A percentile compares a stretch with the other conserved stretches of the same genome.
phyloP scores from a whole-genome alignment of 345 rosid species.

The Hypericum perforatum region DNA sequence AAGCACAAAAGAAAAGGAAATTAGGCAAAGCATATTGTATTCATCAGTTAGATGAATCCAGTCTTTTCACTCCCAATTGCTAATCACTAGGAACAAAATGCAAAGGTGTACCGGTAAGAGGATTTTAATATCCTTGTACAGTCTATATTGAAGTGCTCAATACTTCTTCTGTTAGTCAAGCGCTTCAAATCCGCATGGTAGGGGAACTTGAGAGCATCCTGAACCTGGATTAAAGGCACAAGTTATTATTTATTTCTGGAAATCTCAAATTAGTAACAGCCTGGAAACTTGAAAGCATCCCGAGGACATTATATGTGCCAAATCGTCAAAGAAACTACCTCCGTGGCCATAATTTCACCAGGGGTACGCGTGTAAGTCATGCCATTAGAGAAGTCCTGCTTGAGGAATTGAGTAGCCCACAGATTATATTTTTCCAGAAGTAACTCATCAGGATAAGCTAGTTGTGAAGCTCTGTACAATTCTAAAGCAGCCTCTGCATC shows the following conservation, averaged over 20 bases:
- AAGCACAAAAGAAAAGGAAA: conserved; percentile 6
- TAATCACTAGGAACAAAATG: background rate
- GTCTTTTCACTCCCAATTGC: background rate
- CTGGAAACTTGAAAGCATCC: conserved; percentile 45
- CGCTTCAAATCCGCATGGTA: conserved; percentile 44
- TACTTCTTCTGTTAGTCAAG: conserved; percentile 46
- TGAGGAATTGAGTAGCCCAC: conserved; percentile 50
- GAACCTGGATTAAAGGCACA: conserved; percentile 37
- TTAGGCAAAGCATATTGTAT: background rate
- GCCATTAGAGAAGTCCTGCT: conserved; percentile 32
- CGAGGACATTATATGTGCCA: conserved; percentile 11
- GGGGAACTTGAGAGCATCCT: conserved; percentile 49
- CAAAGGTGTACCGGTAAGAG: conserved; percentile 39
- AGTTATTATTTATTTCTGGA: too few relatives aligned
- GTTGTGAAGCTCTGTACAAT: conserved; percentile 55
- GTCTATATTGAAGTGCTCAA: conserved; percentile 33
- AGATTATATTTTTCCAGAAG: conserved; percentile 34
- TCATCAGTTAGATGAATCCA: background rate
- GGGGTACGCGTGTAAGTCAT: conserved; percentile 21
- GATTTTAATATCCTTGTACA: conserved; percentile 42
- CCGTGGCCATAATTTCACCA: conserved; percentile 18
- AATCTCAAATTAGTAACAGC: too few relatives aligned
- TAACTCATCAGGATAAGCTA: conserved; percentile 39
- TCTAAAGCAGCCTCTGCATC: conserved; percentile 47
- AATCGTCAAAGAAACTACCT: conserved; percentile 28